A percentile compares a stretch with the other conserved stretches of the same genome.
phyloP scores from a whole-genome alignment of 495 filamentous ascomycete species.

The Trichoderma reesei region DNA sequence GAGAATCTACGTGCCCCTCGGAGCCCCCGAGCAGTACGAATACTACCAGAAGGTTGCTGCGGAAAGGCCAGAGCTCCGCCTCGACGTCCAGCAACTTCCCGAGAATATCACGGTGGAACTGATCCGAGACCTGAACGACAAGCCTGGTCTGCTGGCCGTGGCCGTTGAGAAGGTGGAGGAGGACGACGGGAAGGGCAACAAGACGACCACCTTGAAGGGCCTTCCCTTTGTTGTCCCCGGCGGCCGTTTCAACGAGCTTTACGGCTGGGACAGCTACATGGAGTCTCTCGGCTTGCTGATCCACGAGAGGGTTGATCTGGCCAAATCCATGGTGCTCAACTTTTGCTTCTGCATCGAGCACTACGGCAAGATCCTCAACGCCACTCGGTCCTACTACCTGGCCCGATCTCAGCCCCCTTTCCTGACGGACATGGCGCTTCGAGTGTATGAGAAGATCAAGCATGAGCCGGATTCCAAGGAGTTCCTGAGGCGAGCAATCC shows the following conservation, averaged over 20 bases:
- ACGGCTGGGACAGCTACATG: conserved; percentile 98
- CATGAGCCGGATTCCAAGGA: conserved; percentile 64
- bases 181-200: conserved; percentile 50
- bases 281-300: conserved; percentile 77
- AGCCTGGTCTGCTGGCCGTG: conserved; percentile 80
- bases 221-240: conserved; percentile 93
- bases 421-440: conserved; percentile 91
- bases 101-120: conserved; percentile 68
- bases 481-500: conserved; percentile 64
- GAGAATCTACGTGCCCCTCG: conserved; percentile 83
- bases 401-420: conserved; percentile 91
- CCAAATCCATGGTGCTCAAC: conserved; percentile 86
- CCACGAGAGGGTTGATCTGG: conserved; percentile 71
- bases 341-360: conserved; percentile 98
- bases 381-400: conserved; percentile 91
- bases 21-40: conserved; percentile 74
- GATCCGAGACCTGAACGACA: conserved; percentile 59
- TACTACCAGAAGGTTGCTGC: conserved; percentile 74
- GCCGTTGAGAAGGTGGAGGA: conserved; percentile 63
- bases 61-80: conserved; percentile 64
- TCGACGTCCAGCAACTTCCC: conserved; percentile 74
- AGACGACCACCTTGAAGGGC: conserved; percentile 54
- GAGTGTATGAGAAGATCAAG: conserved; percentile 80
- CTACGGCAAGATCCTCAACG: conserved; percentile 96
- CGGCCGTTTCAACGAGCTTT: conserved; percentile 93